These are phyloP conservation scores for Symbiodinium pilosum DNA, from an alignment of 73 alveolate genomes.

Conservation along the genomic window DNA sequence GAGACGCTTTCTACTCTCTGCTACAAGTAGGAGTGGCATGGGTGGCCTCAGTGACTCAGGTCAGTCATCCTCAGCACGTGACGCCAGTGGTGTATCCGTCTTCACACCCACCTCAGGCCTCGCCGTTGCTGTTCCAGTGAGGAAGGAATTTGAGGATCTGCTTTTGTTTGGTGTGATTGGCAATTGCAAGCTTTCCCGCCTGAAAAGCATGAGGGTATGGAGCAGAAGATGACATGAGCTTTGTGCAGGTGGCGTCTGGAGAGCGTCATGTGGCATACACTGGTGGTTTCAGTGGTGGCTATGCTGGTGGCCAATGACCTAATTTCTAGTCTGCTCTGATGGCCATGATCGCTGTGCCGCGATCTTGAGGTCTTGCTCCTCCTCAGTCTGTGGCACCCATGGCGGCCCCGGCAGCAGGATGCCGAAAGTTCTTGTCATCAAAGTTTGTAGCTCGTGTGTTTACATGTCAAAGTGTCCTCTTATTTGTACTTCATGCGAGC, in stretches of 20 bases:
- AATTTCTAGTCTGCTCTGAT: too few relatives aligned
- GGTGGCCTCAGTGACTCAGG: not conserved
- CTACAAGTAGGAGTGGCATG: too few relatives aligned
- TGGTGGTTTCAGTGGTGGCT: conserved; percentile 94
- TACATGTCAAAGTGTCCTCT: not conserved
- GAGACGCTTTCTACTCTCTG: too few relatives aligned
- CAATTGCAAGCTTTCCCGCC: too few relatives aligned
- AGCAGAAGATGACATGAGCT: too few relatives aligned
- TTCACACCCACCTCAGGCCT: not conserved
- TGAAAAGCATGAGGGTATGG: too few relatives aligned
- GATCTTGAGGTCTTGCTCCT: conserved; percentile 24
- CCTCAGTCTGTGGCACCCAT: conserved; percentile 35
- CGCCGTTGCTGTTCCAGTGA: too few relatives aligned
- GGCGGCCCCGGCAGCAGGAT: conserved; percentile 21
- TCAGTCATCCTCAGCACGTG: conserved; percentile 1
- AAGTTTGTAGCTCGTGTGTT: not conserved
- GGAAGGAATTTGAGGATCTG: too few relatives aligned
- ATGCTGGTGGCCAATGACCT: conserved; percentile 20
- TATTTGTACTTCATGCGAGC: not conserved
- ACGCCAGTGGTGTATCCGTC: not conserved
- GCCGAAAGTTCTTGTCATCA: not conserved
- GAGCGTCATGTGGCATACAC: conserved; percentile 77
- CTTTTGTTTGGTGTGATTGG: too few relatives aligned
- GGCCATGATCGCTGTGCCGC: not conserved
- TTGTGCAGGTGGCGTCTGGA: not conserved